Percentiles rank a stretch among this genome's conserved stretches.
These are phyloP conservation scores for Rhizopus sp. DNA, from an alignment of 371 early-diverging fungal species.

Conservation along the genomic window DNA sequence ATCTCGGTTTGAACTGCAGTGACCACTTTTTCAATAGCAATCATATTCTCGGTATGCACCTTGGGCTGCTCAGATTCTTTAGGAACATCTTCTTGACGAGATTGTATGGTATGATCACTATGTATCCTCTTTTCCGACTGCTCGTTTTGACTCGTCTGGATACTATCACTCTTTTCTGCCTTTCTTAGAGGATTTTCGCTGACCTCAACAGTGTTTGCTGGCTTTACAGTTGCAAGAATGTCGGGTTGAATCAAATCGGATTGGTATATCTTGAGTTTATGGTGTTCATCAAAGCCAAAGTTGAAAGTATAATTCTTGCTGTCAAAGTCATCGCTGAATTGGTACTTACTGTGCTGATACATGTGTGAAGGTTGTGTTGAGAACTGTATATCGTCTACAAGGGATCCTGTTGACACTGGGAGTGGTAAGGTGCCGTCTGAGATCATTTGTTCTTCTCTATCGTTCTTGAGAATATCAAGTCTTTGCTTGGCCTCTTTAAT, in stretches of 20 bases:
- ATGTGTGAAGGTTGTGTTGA: conserved; percentile 1
- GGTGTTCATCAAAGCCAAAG: conserved; percentile 21
- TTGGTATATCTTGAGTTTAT: conserved; percentile 17
- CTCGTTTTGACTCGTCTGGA: not conserved
- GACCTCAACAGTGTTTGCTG: not conserved
- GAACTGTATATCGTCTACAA: not conserved
- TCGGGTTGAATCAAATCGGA: conserved; percentile 7
- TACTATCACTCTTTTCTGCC: not conserved
- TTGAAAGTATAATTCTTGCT: conserved; percentile 10
- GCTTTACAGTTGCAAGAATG: not conserved
- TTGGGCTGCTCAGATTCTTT: not conserved
- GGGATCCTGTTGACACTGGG: not conserved
- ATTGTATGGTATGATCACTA: too few relatives aligned
- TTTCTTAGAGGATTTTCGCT: not conserved
- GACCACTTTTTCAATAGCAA: not conserved
- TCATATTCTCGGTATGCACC: not conserved
- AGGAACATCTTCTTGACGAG: not conserved
- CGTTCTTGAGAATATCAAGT: conserved; percentile 6
- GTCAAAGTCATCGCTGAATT: conserved; percentile 3
- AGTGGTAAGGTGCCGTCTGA: not conserved
- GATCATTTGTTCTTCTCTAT: not conserved
- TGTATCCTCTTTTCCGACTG: too few relatives aligned
- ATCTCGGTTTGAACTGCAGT: not conserved
- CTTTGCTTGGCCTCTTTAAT: conserved; percentile 20
- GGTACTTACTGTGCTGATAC: conserved; percentile 3